These are phyloP conservation scores for Xerocomus amazonicus DNA, from an alignment of 1,284 basidiomycete genomes.

Conservation along the genomic window DNA sequence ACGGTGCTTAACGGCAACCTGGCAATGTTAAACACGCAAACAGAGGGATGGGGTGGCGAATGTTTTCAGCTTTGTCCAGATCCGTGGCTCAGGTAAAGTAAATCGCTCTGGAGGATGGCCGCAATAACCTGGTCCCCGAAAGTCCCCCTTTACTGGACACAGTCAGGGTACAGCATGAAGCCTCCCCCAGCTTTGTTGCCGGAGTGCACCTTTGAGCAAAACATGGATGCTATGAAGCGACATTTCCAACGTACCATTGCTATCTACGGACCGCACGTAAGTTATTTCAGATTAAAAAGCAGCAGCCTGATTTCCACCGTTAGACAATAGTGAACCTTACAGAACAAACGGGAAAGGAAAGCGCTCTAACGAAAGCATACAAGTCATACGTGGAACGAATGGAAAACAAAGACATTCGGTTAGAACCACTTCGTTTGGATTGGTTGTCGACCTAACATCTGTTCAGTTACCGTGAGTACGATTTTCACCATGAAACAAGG, in stretches of 20 bases:
- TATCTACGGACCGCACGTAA: conserved; percentile 76
- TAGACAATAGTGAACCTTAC: conserved; percentile 87
- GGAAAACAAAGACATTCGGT: conserved; percentile 62
- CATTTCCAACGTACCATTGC: conserved; percentile 73
- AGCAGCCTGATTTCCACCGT: conserved; percentile 7
- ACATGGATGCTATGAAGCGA: conserved; percentile 63
- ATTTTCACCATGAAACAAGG: conserved; percentile 88
- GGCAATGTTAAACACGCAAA: conserved; percentile 6
- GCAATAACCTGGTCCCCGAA: conserved; percentile 8
- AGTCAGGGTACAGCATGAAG: conserved; percentile 81
- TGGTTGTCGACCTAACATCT: conserved; percentile 1
- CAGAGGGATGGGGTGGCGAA: conserved; percentile 71
- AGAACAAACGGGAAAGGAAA: conserved; percentile 89
- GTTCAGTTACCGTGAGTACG: conserved; percentile 68
- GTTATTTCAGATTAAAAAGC: conserved; percentile 18
- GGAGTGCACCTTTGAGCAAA: conserved; percentile 74
- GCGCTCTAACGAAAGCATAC: conserved; percentile 75
- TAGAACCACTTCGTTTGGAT: conserved; percentile 22
- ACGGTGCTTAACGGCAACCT: background rate
- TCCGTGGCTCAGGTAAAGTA: conserved; percentile 79
- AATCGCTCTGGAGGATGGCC: conserved; percentile 4
- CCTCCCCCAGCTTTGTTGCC: conserved; percentile 77
- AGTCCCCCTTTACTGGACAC: conserved; percentile 90
- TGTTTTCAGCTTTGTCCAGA: conserved; percentile 84
- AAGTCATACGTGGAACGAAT: conserved; percentile 64